Base-by-base conservation (phyloP, 768 basidiomycete genomes). In the Amanita rimosa region DNA sequence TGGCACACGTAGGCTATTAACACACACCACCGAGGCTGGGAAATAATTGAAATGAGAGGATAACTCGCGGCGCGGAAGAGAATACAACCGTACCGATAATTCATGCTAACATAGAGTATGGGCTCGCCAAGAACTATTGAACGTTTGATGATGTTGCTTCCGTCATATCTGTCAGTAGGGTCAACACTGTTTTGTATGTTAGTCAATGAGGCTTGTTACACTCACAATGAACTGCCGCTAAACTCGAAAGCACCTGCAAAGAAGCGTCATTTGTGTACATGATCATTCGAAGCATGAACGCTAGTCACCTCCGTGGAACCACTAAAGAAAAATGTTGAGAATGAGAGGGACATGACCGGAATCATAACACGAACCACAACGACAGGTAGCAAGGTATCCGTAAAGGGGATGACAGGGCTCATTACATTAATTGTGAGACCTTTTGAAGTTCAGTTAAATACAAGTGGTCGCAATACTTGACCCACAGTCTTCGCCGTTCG, bases 371-470 rank as follows among this genome's bases (percentile, higher is more conserved):
- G 42, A 44, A 74, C 73, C 14, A 71, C 65, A 3, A 71, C 54
- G 3, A 75, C 67, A 1, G 74, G 74, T 5, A 74, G 55, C 26
- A 59, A 62, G 13, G 60, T 59, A 1, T 54, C 50, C 0, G 57
- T 35, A 1, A 55, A 55, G 1, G 61, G 45, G 44, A 51, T 49
- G 4, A 58, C 50, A n/a, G 74, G 71, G 6, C 52, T 55, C 9
- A 69, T 43, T 10, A 75, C 65, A 38, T 75, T 72, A 33, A 76
- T 50, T 14, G 60, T 68, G 13, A 75, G 57, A 55, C 72, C 72
- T 65, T 54, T 33, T 48, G n/a, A 4, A 4, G 11, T 31, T 31
- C 31, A 31, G 31, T 31, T 3, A 31, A 31, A 13, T 13, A 13
- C 11, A 5, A 5, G 4, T 31, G 4, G 13, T 31, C 13, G 31